Percentiles rank a stretch among this genome's conserved stretches.
phyloP scores from a whole-genome alignment of 345 rosid genomes.

The Kernera saxatilis region DNA sequence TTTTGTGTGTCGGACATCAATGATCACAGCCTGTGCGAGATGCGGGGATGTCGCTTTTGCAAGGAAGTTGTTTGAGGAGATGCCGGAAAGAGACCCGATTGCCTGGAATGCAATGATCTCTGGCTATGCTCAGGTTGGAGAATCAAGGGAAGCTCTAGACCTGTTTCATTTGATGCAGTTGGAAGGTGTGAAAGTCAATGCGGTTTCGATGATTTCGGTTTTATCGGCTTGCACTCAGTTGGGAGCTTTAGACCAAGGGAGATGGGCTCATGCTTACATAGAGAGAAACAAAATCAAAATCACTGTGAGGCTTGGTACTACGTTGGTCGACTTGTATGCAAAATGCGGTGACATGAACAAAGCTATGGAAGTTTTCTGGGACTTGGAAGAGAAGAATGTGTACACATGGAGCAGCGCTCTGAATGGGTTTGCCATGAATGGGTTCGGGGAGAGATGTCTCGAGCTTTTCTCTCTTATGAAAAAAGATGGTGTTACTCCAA shows the following conservation, averaged over 20 bases:
- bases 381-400: conserved; percentile 50
- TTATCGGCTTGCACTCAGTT: conserved; percentile 56
- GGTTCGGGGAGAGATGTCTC: conserved; percentile 42
- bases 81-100: conserved; percentile 49
- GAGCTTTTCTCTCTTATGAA: conserved; percentile 51
- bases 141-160: conserved; percentile 39
- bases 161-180: conserved; percentile 59
- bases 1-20: conserved; percentile 55
- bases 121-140: conserved; percentile 49
- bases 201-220: conserved; percentile 50
- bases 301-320: conserved; percentile 49
- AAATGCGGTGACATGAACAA: conserved; percentile 51
- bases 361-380: conserved; percentile 53
- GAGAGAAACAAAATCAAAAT: conserved; percentile 42
- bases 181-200: conserved; percentile 50
- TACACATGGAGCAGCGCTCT: conserved; percentile 58
- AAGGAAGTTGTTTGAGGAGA: conserved; percentile 45
- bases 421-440: conserved; percentile 58
- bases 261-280: conserved; percentile 60
- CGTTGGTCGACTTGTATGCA: conserved; percentile 57
- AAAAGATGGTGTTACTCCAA: conserved; percentile 36
- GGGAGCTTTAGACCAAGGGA: conserved; percentile 58
- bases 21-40: conserved; percentile 58
- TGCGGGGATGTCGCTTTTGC: conserved; percentile 49
- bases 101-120: conserved; percentile 65